Base-by-base conservation (phyloP, 495 filamentous ascomycete species). In the Pseudomonodictys pantanalensis region DNA sequence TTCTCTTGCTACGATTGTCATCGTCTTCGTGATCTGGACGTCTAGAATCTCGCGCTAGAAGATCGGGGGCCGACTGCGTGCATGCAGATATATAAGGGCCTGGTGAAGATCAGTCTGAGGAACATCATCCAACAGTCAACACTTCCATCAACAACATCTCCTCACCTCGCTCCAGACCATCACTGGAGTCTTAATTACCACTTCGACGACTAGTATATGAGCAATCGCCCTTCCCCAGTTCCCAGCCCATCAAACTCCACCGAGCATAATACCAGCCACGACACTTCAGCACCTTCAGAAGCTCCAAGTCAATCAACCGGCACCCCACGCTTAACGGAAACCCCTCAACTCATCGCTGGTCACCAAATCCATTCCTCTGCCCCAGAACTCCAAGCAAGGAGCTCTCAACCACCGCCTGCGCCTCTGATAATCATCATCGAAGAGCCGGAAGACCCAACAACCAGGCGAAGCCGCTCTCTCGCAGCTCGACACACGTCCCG, bases 361-460 rank as follows among this genome's bases (percentile, higher is more conserved):
- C 39, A 7, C 7, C 39, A n/a, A 15, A 29, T 42, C 22, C 17
- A 10, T 11, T 48, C 38, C 33, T 7, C 10, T 30, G 25, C 28
- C 20, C 22, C 12, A n/a, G 28, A 48, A 43, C 28, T 25, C 44
- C 32, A 3, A 2, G 33, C 53, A 47, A 57, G 10, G 22, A 26
- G 26, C 23, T 20, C 22, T 23, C 39, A 12, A 51, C 29, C 39
- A 8, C 32, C 33, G 33, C 7, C 29, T 23, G 22, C 58, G 6
- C 60, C 60, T 46, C 26, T 32, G 25, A 63, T 63, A 11, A 29
- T 63, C n/a, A 39, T 62, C 33, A 62, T 45, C 23, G 59, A 41
- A 15, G 17, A 35, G 11, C 59, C 4, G 15, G 17, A 26, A 49
- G 1, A 39, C 15, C 23, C 24, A 39, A 39, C 12, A 43, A 15